Base-by-base conservation (phyloP, 2,329 filamentous ascomycete species). In the Aschersonia sp. region DNA sequence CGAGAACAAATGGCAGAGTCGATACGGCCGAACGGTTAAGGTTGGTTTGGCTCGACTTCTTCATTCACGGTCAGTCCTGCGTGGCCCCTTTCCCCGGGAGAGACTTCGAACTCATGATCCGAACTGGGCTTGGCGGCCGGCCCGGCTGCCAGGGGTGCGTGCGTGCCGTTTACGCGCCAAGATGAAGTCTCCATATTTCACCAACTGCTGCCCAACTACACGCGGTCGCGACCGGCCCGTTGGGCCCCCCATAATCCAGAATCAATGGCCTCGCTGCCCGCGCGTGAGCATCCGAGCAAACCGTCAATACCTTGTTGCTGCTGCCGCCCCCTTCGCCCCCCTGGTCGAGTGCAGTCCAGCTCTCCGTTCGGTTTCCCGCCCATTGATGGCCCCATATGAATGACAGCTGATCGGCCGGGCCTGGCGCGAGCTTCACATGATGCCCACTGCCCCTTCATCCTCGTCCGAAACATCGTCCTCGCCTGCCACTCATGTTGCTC, bases 401-500 rank as follows among this genome's bases (percentile, higher is more conserved):
- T 45, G 35, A 40, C 29, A 20, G 28, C 32, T 38, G 32, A 47
- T 30, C 30, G 28, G 40, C 38, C 31, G 40, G 32, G 47, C 43
- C 45, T 49, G 47, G 40, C 32, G 32, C 12, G 49, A 49, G 47
- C 43, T 45, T 45, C 38, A 31, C 51, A 45, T 52, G 45, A 53
- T 53, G 52, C 47, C 49, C 47, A 35, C 47, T 30, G 43, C 40
- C 32, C 32, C 45, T 40, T 48, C 47, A 30, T 31, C 38, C 20
- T 31, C 28, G 44, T 43, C 43, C 9, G 9, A 29, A 10, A 28
- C 28, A 40, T 29, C 38, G 29, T 40, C 28, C 47, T 45, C 12
- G 32, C 32, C 32, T 20, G 47, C 40, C 42, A 44, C 45, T 31
- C 50, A 31, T 43, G 43, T 12, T 30, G 2, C 32, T 12, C 3